Evolutionary conservation across 1,284 basidiomycete species (phyloP), one percentile per base, ranked within the genome.

Genomic region (Leccinum solheimii): DNA sequence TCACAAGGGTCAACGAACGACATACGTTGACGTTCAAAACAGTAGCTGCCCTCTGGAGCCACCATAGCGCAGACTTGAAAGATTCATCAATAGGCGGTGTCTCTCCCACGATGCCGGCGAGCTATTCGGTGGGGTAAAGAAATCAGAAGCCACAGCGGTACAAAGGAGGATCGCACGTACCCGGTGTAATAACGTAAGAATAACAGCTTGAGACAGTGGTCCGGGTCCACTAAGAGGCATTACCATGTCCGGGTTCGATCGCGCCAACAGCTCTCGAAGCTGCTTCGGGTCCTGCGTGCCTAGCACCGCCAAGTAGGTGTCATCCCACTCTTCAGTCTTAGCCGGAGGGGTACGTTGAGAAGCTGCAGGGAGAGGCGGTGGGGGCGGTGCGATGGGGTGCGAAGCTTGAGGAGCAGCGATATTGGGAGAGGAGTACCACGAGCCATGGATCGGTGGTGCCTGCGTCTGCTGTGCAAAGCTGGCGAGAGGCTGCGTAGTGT

Each of bases 21-120:
- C 82, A 36, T 72, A 89, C 89, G 67, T 86, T 86, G 59, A 90
- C 86, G 70, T 89, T 88, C 64, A 93, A 80, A 48, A 86, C 79
- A 19, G 81, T 78, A 5, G 89, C 79, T 38, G 88, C 81, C 60
- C 91, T 86, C 70, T 92, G 90, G 66, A 93, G 76, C 91, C 91
- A 93, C 90, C 91, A 92, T 59, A 93, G 77, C 7, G 87, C 84
- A 16, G 83, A 84, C 76, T 91, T 91, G 81, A 92, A 92, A 7
- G 83, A 77, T 68, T 93, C 91, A 63, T 92, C 91, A 52, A 82
- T 81, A 8, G 91, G 88, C 19, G 88, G 82, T 5, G 83, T 86
- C 72, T 92, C 90, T 57, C 87, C 86, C 53, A 92, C 82, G 61
- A 88, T 81, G 49, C 83, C 81, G 59, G 90, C 85, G 30, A 92